These are phyloP conservation scores for Tephrocybe sp. DNA, from an alignment of 768 basidiomycete species.

Conservation along the genomic window DNA sequence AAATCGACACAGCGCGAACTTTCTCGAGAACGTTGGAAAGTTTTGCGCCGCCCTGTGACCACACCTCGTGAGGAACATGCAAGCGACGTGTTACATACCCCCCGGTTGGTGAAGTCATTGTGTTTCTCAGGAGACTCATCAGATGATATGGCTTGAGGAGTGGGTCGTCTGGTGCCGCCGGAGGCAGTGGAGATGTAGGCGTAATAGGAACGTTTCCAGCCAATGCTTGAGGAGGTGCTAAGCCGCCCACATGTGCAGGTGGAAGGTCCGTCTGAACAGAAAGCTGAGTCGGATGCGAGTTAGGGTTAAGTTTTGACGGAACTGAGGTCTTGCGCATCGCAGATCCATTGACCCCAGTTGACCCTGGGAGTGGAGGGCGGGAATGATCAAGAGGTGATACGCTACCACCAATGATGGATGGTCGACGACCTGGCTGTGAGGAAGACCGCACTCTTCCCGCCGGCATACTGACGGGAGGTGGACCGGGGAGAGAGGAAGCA, in stretches of 20 bases:
- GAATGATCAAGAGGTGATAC: constrained; percentile 50
- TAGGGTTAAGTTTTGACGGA: constrained; percentile 56
- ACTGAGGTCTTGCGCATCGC: constrained; percentile 57
- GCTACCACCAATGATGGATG: constrained; percentile 51
- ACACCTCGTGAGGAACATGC: constrained; percentile 87
- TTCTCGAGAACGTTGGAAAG: constrained; percentile 80
- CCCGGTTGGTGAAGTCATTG: constrained; percentile 79
- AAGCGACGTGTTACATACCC: constrained; percentile 84
- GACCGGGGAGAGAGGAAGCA: constrained; percentile 39
- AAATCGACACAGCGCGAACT: constrained; percentile 77
- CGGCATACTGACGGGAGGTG: constrained; percentile 29
- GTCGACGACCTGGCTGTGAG: constrained; percentile 76
- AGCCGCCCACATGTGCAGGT: constrained; percentile 17
- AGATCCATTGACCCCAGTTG: constrained; percentile 34
- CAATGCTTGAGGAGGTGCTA: constrained; percentile 42
- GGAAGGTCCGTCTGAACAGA: constrained; percentile 48
- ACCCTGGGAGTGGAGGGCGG: constrained; percentile 47
- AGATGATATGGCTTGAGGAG: constrained; percentile 87
- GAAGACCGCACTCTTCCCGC: constrained; percentile 59
- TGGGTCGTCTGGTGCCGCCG: constrained; percentile 65
- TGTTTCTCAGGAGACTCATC: constrained; percentile 77
- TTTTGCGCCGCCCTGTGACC: constrained; percentile 90
- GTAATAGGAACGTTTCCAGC: constrained; percentile 63
- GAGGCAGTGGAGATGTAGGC: constrained; percentile 77
- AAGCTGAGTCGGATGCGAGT: constrained; percentile 42